Evolutionary conservation across 306 rosid genomes (phyloP), one percentile per base, ranked within the genome.

Genomic region (Prunus mume): DNA sequence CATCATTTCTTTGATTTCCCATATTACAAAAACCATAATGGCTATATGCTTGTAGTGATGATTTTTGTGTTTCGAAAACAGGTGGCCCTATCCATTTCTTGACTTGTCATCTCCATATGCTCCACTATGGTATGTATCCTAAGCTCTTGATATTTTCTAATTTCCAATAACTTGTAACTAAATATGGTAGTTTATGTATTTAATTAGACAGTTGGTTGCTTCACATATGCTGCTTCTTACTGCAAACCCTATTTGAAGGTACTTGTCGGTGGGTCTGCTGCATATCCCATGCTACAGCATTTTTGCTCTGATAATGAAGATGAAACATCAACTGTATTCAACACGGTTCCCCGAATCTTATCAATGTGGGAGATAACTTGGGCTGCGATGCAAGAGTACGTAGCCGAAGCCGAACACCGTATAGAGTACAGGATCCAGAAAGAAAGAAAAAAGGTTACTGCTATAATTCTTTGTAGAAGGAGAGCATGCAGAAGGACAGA

Each of bases 71-170:
- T 72, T 52, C 28, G 64, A 72, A 86, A 77, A 73, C 88, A 96
- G 99, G 99, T 96, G 99, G 99, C 97, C 99, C 38, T 96, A 96
- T 82, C 96, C 98, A 85, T 91, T 96, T 88, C 97, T 96, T 57
- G 99, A 96, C 65, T 83, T 96, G 88, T 88, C 99, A 80, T 87
- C 93, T 76, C 73, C 85, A 7, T 96, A 73, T 80, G 85, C 96
- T 69, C 99, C 99, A 64, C 75, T 96, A 27, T 91, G 99, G 99
- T 94, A 73, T 61, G 91, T 38, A 28, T 15, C 27, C 55, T 66
- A 1, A 32, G 18, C 62, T 80, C n/a, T 83, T 75, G 38, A 63
- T 81, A 52, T 15, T 78, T 72, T 56, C 3, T 71, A 46, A 38
- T 38, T 38, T 38, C 9, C n/a, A 49, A 74, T 72, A 66, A 43